Evolutionary conservation across 2,329 filamentous ascomycete genomes (phyloP), one percentile per base, ranked within the genome.

Genomic region (Nemania bipapillata): DNA sequence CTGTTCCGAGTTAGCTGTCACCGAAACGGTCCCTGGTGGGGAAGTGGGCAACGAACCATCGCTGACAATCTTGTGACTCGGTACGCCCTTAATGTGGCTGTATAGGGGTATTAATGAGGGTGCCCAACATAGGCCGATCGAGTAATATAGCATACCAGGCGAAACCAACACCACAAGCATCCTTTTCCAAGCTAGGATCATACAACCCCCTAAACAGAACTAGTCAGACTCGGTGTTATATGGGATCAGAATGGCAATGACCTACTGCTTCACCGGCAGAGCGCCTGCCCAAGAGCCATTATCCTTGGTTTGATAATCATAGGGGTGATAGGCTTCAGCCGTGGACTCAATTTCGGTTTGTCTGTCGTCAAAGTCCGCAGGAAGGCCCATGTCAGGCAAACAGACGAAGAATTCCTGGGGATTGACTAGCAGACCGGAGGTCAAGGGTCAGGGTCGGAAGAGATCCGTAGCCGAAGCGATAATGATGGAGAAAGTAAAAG

Each of bases 141-240:
- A 40, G 15, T n/a, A 37, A 63, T 2, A 63, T 2, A 50, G 62
- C 73, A 66, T 86, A 96, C 93, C 95, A 97, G 83, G 95, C 93
- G 83, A 99, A 99, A 81, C 96, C 96, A 78, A 99, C 96, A 92
- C 96, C 96, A 80, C 96, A 99, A 75, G 96, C 94, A 94, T 99
- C 96, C 83, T 98, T 98, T 84, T 98, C 96, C 73, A 96, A 89
- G 81, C 91, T 90, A 72, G 96, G 96, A 84, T 98, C 94, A 81
- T 99, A 99, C 59, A 99, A 89, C 87, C 95, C 96, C 79, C 85
- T 87, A 63, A 53, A 63, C 17, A 37, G 45, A 35, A 35, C 40
- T 24, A 45, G 66, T 77, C 56, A 77, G 73, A 61, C 53, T 20
- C n/a, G 12, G 8, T 32, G 17, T 12, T 55, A 22, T 24, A 11